Evolutionary conservation across 2,329 filamentous ascomycete genomes (phyloP), one percentile per base, ranked within the genome.

Genomic region (Arthrobotrys megalospora): DNA sequence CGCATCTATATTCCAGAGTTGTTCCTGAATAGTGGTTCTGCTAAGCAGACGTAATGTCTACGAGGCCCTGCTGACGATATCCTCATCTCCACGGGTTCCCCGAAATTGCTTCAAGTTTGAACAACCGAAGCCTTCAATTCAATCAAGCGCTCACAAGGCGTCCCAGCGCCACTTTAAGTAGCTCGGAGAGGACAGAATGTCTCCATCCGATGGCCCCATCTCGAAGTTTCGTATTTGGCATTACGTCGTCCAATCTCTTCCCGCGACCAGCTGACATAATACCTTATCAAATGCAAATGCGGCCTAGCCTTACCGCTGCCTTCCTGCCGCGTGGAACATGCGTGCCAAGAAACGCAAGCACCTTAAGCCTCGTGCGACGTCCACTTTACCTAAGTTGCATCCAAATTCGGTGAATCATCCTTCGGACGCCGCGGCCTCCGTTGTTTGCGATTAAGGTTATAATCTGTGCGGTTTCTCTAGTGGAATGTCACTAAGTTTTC

Each of bases 381-480:
- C 58, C 48, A 60, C 19, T 73, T 73, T 60, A 60, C 34, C 55
- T 60, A 43, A 60, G 55, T 28, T 28, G 10, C 60, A 60, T 64
- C 38, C 58, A 43, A 45, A 50, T 73, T 65, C 60, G 60, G 69
- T 66, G 60, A 60, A 66, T 66, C 69, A 73, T 45, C 19, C 36
- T 45, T 55, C 73, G 73, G 73, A 55, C 53, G n/a, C 73, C 73
- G 73, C 66, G 73, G 73, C n/a, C 32, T 14, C 73, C 73, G 73
- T 14, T 7, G 45, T 50, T 53, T 45, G 19, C 45, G 16, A 47
- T 34, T 32, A 76, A 63, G 45, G 67, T 71, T 71, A 72, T 65
- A 72, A 72, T 45, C 48, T 66, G 11, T 43, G 38, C 11, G 36
- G 14, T 41, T 32, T 65, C 52, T 76, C 69, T 71, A 64, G 68